Evolutionary conservation across 768 basidiomycete species (phyloP).

Genomic region (Mycena belliarum): DNA sequence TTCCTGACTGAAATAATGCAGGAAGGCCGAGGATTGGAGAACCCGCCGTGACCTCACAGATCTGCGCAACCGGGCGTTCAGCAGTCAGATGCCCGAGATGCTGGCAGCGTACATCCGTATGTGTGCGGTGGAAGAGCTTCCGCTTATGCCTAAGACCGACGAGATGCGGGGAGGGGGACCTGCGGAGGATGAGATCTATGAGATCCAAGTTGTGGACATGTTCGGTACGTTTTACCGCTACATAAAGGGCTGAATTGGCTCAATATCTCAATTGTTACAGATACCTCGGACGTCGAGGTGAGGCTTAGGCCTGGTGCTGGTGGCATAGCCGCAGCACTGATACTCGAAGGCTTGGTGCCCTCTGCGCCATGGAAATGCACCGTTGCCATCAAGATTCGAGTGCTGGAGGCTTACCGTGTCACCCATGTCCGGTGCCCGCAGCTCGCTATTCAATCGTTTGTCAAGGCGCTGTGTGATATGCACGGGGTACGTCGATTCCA

Average conservation of each 20-base stretch:
- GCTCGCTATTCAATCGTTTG: conserved; percentile 18
- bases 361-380: conserved; percentile 9
- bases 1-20: no score
- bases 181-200: background rate
- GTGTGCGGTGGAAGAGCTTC: background rate
- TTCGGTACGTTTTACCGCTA: background rate
- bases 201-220: background rate
- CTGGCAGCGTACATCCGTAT: background rate
- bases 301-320: background rate
- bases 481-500: conserved; percentile 9
- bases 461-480: conserved; percentile 19
- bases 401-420: conserved; percentile 14
- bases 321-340: background rate
- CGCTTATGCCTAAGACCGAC: background rate
- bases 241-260: no score
- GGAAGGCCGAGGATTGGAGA: no score
- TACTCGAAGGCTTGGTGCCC: background rate
- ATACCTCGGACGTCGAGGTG: background rate
- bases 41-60: no score
- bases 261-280: background rate
- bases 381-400: conserved; percentile 2
- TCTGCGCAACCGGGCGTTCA: background rate
- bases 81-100: background rate
- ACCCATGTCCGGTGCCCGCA: conserved; percentile 12
- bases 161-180: conserved; percentile 14